Conservation (phyloP, 208 protist genomes). For the Lotmaria passim region DNA sequence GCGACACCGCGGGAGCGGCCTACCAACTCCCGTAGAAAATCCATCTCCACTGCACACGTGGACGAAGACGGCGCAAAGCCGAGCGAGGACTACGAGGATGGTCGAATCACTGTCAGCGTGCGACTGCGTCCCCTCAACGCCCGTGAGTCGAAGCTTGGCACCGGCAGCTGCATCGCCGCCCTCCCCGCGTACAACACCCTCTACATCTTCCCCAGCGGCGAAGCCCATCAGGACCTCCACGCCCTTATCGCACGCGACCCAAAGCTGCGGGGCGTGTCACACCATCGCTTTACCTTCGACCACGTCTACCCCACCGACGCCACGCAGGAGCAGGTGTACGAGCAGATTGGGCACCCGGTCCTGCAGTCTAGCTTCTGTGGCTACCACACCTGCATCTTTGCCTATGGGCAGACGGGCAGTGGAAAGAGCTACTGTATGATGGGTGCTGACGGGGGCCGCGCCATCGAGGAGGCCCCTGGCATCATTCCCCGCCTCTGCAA, state of each 20-base stretch:
- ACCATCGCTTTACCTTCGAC: slow-evolving; percentile 82
- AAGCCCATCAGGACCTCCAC: slow-evolving; percentile 13
- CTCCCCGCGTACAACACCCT: slow-evolving; percentile 52
- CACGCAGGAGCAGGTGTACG: slow-evolving; percentile 85
- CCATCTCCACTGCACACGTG: background rate
- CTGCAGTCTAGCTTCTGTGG: slow-evolving; percentile 86
- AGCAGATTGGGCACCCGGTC: slow-evolving; percentile 85
- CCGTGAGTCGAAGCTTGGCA: slow-evolving; percentile 41
- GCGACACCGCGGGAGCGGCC: background rate
- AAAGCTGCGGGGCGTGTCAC: slow-evolving; percentile 13
- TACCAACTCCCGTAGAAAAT: background rate
- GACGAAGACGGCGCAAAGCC: background rate
- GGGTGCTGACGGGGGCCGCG: slow-evolving; percentile 67
- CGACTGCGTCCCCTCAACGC: slow-evolving; percentile 70
- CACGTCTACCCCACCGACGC: slow-evolving; percentile 58
- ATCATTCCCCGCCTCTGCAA: slow-evolving; percentile 83
- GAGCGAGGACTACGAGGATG: slow-evolving; percentile 56
- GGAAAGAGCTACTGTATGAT: slow-evolving; percentile 93
- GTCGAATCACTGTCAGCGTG: slow-evolving; percentile 79
- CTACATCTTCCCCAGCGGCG: slow-evolving; percentile 35
- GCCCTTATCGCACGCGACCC: slow-evolving; percentile 14
- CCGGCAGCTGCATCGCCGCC: slow-evolving; percentile 43
- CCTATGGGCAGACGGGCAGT: slow-evolving; percentile 92
- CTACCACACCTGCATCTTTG: slow-evolving; percentile 93
- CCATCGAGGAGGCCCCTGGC: slow-evolving; percentile 66